phyloP scores from a whole-genome alignment of 352 stramenopile species.

The Globisporangium rhizosaccharum region DNA sequence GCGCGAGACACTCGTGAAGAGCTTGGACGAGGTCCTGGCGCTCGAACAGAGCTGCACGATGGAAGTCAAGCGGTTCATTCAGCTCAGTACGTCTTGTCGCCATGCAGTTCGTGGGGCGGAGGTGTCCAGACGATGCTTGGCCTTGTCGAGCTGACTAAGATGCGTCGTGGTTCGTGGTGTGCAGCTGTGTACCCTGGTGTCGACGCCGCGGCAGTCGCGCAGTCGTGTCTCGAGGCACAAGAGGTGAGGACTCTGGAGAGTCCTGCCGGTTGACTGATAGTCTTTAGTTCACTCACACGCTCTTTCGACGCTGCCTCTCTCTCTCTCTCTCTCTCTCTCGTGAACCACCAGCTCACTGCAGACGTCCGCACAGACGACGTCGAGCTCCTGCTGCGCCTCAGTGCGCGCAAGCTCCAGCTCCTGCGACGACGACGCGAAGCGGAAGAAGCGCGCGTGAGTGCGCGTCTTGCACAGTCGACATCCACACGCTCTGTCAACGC shows the following conservation, averaged over 20 bases:
- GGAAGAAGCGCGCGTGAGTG: constrained; percentile 8
- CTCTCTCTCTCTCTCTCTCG: background rate
- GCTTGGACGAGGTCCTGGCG: constrained; percentile 6
- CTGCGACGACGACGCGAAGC: constrained; percentile 7
- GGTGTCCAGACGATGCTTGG: too few relatives aligned
- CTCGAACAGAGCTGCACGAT: constrained; percentile 8
- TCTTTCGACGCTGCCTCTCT: background rate
- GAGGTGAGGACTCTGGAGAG: constrained; percentile 1
- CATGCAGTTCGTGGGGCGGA: too few relatives aligned
- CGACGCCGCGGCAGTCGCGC: background rate
- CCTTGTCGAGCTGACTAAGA: background rate
- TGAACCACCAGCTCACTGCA: background rate
- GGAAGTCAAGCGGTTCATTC: constrained; percentile 12
- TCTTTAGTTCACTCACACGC: background rate
- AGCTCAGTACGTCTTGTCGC: constrained; percentile 9
- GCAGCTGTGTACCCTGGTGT: constrained; percentile 11
- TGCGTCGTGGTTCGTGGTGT: background rate
- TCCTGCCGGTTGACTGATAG: background rate
- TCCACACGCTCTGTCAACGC: background rate
- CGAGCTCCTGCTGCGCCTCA: constrained; percentile 10
- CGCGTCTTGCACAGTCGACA: background rate
- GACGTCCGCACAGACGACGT: constrained; percentile 12
- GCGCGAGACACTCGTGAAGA: background rate
- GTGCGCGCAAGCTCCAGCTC: constrained; percentile 15
- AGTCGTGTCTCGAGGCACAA: constrained; percentile 6